Base-by-base conservation (phyloP, 768 basidiomycete species). In the Phanerodontia chrysosporium region DNA sequence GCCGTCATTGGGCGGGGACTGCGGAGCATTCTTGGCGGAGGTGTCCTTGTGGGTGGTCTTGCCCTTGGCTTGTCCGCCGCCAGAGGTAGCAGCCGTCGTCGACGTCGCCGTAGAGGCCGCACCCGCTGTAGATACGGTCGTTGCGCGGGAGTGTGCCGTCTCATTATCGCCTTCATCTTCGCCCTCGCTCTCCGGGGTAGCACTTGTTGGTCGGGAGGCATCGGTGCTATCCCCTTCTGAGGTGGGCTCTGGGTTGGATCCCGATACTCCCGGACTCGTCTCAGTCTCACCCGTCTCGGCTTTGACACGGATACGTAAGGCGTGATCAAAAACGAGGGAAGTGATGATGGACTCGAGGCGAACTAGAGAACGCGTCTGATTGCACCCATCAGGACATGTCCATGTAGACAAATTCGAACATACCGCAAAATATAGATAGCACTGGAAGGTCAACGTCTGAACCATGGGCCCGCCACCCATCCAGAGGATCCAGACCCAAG, bases 401-500 rank as follows among this genome's bases (percentile, higher is more conserved):
- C 45, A 25, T 53, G 53, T 58, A 14, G 29, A 18, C 6, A 27
- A 12, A 14, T 35, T 10, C 44, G 8, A 22, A 58, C 70, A 45
- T 24, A 74, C 72, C 22, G 68, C 57, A 25, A 70, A 59, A 61
- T 74, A 83, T 36, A 78, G 72, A 63, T 86, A 89, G 71, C 76
- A 78, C 62, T 89, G 83, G 57, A 79, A 75, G 28, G 72, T 63
- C 8, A 86, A 24, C 4, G 79, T 73, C 13, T 69, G 72, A 10
- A 78, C 0, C 3, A 75, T 66, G 13, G 83, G 80, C 13, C 82
- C 83, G 5, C 79, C 49, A 60, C 83, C 78, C 13, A 85, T 72
- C 66, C 73, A 72, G 0, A 71, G 30, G 14, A 89, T 79, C 87
- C 88, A 90, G 7, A 89, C 80, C 82, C 87, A 89, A 0, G 89